These are phyloP conservation scores for Phylloporus sp. DNA, from an alignment of 768 basidiomycete genomes.

Conservation along the genomic window DNA sequence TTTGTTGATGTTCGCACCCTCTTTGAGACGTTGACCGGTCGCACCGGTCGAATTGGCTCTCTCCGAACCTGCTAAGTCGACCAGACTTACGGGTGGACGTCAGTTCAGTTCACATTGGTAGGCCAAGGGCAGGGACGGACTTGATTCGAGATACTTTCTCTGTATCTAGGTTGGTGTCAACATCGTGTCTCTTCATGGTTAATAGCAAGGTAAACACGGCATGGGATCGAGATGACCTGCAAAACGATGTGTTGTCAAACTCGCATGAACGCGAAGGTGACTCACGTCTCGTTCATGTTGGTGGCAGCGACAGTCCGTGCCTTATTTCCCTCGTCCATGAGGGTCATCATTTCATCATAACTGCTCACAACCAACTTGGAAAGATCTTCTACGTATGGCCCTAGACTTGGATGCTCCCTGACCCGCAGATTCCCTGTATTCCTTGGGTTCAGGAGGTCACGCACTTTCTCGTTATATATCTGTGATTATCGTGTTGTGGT, in stretches of 20 bases:
- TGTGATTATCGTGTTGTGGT: constrained; percentile 22
- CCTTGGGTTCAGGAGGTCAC: constrained; percentile 95
- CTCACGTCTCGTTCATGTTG: constrained; percentile 98
- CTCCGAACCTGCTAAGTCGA: constrained; percentile 96
- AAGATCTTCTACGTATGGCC: constrained; percentile 98
- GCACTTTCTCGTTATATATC: constrained; percentile 98
- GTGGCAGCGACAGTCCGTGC: constrained; percentile 98
- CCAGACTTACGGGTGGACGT: constrained; percentile 51
- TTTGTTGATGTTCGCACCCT: constrained; percentile 99
- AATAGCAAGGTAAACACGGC: constrained; percentile 96
- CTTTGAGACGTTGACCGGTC: constrained; percentile 92
- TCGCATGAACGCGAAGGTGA: constrained; percentile 5
- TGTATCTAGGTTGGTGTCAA: constrained; percentile 80
- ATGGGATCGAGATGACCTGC: constrained; percentile 91
- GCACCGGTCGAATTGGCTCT: constrained; percentile 97
- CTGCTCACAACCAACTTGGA: constrained; percentile 88
- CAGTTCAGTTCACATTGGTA: constrained; percentile 5
- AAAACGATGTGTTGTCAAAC: constrained; percentile 8
- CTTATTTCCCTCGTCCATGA: constrained; percentile 99
- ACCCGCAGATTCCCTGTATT: constrained; percentile 95
- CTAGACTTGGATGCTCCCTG: constrained; percentile 92
- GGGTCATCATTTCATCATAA: constrained; percentile 96
- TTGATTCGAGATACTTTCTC: constrained; percentile 99
- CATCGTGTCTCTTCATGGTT: constrained; percentile 87
- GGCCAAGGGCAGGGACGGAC: constrained; percentile 34